phyloP scores from a whole-genome alignment of 108 stramenopile species.

The Halocafeteria seosinensis region DNA sequence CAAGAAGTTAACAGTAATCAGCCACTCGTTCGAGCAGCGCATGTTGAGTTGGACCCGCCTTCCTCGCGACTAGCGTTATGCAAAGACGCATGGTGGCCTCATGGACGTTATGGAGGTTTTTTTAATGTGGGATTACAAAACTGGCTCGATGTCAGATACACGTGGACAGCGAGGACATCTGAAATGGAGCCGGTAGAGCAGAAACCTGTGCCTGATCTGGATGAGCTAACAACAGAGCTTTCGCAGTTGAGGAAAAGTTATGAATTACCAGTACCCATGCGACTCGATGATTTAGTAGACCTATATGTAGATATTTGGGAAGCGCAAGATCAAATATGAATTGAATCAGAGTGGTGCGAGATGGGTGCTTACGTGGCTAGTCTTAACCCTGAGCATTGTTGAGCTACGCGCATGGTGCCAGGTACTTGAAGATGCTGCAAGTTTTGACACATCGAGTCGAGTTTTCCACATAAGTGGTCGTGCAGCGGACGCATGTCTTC shows the following conservation, averaged over 20 bases:
- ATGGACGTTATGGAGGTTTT: background rate
- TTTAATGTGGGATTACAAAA: constrained; percentile 1
- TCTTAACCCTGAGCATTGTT: no score
- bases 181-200: background rate
- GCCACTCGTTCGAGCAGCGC: background rate
- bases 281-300: background rate
- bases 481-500: background rate
- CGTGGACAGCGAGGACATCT: background rate
- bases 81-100: background rate
- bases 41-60: background rate
- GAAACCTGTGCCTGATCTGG: background rate
- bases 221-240: background rate
- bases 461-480: background rate
- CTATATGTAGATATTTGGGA: background rate
- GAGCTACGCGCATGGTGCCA: no score
- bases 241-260: background rate
- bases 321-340: no score
- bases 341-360: no score
- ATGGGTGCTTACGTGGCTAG: no score
- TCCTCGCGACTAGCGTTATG: background rate
- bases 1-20: background rate
- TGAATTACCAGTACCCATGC: background rate
- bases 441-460: background rate
- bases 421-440: constrained; percentile 36
- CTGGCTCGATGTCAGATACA: background rate